Base-by-base conservation (phyloP, 345 rosid genomes). In the Mercurialis annua region DNA sequence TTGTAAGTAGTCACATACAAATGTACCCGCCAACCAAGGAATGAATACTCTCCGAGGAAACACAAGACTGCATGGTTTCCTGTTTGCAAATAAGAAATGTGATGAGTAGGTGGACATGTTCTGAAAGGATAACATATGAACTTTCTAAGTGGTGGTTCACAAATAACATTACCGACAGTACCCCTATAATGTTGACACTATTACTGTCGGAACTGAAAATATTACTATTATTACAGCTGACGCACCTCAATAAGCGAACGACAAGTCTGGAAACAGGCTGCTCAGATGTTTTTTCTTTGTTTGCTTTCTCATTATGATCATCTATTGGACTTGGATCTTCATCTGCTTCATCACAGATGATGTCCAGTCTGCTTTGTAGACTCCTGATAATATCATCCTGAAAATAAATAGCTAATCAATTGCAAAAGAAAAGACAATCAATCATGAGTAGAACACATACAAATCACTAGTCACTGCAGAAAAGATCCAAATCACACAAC, bases 331-430 rank as follows among this genome's bases (percentile, higher is more conserved):
- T 71, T 26, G 63, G 71, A 72, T 77, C 88, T 68, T 74, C 87
- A 72, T 86, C 97, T 10, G 77, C 95, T 71, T 87, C 92, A 64
- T 88, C 98, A 30, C 92, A 86, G 57, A 93, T 77, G 38, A 89
- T 81, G 76, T 90, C 98, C 59, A 90, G 74, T 77, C 97, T 87
- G 82, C 97, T 90, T 71, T 81, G 87, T 71, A 93, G 81, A 81
- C 92, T 93, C 74, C 83, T 83, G 70, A 83, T 81, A 61, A 93
- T 85, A 75, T 93, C 98, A 67, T 78, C 87, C 98, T 93, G 80
- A 75, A 75, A 66, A 72, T 23, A 72, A 52, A 67, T 57, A 48
- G 44, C 30, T 17, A 38, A 40, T n/a, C 52, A 20, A 36, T 51
- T 64, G 29, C 33, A 12, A n/a, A 36, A 24, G 58, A 60, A 8